These are phyloP conservation scores for Zasmidium citrigriseum DNA, from an alignment of 2,329 filamentous ascomycete species.

Conservation along the genomic window DNA sequence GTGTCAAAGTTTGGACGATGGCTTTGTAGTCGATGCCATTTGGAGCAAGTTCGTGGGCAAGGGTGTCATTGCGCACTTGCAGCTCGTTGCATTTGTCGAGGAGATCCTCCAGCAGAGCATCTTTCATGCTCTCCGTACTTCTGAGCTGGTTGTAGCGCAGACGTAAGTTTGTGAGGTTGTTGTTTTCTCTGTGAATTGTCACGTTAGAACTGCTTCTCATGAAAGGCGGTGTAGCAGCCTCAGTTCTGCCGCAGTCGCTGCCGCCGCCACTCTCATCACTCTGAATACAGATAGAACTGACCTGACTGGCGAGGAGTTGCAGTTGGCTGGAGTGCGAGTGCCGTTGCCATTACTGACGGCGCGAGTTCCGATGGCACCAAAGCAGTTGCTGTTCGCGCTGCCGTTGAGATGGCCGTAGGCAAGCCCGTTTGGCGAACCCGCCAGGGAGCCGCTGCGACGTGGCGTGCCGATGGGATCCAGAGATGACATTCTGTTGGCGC, in stretches of 20 bases:
- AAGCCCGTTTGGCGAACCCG: constrained; percentile 11
- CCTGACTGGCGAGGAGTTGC: neutral
- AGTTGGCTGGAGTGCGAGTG: neutral
- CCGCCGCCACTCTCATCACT: neutral
- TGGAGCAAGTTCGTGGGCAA: neutral
- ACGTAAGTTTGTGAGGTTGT: constrained; percentile 23
- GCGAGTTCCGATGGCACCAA: constrained; percentile 10
- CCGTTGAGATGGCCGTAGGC: neutral
- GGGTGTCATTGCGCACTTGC: neutral
- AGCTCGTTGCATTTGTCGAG: neutral
- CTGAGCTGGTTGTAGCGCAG: constrained; percentile 36
- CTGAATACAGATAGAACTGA: neutral
- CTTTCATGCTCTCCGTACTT: constrained; percentile 33
- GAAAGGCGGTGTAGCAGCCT: constrained; percentile 4
- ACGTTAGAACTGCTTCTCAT: neutral
- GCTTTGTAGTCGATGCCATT: neutral
- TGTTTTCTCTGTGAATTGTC: neutral
- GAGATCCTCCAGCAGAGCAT: constrained; percentile 3
- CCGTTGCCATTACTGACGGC: constrained; percentile 4
- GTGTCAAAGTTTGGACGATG: neutral
- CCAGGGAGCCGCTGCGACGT: constrained; percentile 19
- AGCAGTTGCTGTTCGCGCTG: constrained; percentile 3
- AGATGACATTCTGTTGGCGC: constrained; percentile 1
- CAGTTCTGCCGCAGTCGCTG: too few species aligned
- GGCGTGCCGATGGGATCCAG: constrained; percentile 26